These are phyloP conservation scores for Phytophthora ohioensis DNA, from an alignment of 352 stramenopile genomes.

Conservation along the genomic window DNA sequence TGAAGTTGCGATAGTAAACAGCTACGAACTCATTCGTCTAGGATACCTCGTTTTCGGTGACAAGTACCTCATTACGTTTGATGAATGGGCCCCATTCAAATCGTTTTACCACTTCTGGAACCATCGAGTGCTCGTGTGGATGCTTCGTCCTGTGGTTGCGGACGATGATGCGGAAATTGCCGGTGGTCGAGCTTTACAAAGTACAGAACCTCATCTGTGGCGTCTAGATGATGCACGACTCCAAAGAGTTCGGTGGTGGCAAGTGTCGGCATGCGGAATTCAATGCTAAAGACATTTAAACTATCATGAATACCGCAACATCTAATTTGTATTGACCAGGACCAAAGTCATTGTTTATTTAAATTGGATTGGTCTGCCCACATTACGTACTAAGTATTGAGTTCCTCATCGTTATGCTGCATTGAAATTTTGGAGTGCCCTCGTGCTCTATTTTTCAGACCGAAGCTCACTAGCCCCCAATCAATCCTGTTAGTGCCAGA, in stretches of 20 bases:
- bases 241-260: background rate
- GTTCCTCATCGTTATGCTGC: too few species aligned
- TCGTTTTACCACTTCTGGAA: background rate
- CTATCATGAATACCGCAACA: too few species aligned
- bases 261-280: background rate
- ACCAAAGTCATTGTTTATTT: too few species aligned
- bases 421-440: too few species aligned
- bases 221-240: background rate
- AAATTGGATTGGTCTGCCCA: too few species aligned
- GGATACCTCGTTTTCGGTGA: slow-evolving; percentile 32
- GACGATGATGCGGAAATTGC: background rate
- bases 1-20: slow-evolving; percentile 16
- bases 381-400: too few species aligned
- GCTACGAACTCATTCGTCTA: slow-evolving; percentile 42
- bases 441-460: too few species aligned
- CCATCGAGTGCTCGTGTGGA: background rate
- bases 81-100: background rate
- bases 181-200: background rate
- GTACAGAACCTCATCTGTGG: background rate
- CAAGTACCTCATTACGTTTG: background rate
- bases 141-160: background rate
- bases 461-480: too few species aligned
- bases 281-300: background rate
- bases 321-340: too few species aligned
- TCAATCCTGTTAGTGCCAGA: too few species aligned